Percentiles rank a stretch among this genome's conserved stretches.
Evolutionary conservation across 1,284 basidiomycete species (phyloP).

Genomic region (Trichosporon sp.): DNA sequence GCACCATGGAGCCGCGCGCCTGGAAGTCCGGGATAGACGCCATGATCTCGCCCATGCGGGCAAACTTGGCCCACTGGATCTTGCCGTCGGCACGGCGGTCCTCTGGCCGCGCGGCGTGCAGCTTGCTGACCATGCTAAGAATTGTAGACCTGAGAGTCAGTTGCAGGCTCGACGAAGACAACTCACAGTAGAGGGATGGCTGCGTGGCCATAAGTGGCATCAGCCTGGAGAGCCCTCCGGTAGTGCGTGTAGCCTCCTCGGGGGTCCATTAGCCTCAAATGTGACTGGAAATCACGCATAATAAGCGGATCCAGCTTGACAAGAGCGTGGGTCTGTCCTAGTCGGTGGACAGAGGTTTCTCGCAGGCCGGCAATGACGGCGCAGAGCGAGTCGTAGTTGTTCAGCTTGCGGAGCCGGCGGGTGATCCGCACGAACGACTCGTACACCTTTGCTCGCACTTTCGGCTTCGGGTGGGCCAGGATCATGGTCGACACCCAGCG

Average conservation of each 20-base stretch:
- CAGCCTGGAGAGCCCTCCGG: constrained; percentile 35
- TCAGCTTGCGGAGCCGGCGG: constrained; percentile 43
- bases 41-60: constrained; percentile 36
- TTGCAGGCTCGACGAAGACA: too few relatives aligned
- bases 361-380: constrained; percentile 44
- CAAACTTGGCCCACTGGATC: constrained; percentile 43
- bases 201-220: constrained; percentile 33
- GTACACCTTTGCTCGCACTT: constrained; percentile 43
- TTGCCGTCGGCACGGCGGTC: constrained; percentile 35
- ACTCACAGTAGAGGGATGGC: constrained; percentile 46
- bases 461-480: constrained; percentile 41
- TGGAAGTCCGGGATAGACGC: constrained; percentile 38
- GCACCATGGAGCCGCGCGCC: constrained; percentile 23
- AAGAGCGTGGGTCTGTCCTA: constrained; percentile 34
- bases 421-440: constrained; percentile 43
- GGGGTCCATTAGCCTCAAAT: constrained; percentile 43
- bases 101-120: constrained; percentile 34
- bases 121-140: constrained; percentile 29
- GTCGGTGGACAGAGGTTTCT: constrained; percentile 43
- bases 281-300: constrained; percentile 35
- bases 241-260: constrained; percentile 40
- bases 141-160: constrained; percentile 24
- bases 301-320: constrained; percentile 25
- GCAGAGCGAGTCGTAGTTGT: constrained; percentile 47
- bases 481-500: constrained; percentile 46